Evolutionary conservation across 169 alveolate genomes (phyloP).

Genomic region (Neospora caninum): DNA sequence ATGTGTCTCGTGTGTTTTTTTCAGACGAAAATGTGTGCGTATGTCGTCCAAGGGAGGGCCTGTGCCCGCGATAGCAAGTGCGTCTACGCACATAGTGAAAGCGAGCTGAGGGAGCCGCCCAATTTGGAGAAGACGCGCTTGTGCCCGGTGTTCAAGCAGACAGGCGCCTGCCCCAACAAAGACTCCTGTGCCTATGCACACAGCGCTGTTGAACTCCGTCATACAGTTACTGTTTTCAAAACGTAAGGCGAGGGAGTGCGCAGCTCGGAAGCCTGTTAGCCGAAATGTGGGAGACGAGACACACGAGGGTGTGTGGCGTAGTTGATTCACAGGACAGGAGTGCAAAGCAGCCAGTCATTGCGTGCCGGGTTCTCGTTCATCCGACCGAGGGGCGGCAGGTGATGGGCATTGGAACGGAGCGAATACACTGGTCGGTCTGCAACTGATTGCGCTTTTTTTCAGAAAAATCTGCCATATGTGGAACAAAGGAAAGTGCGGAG

Average conservation of each 20-base stretch:
- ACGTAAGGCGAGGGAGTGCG: constrained; percentile 12
- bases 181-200: constrained; percentile 51
- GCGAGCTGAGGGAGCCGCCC: constrained; percentile 8
- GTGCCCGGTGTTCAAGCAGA: constrained; percentile 30
- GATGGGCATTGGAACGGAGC: too few relatives aligned
- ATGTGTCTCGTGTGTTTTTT: background rate
- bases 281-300: background rate
- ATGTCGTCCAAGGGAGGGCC: constrained; percentile 3
- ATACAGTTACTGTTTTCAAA: constrained; percentile 36
- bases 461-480: constrained; percentile 46
- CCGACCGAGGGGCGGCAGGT: too few relatives aligned
- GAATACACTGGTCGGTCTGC: too few relatives aligned
- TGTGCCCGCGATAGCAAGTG: constrained; percentile 29
- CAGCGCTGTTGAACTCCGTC: constrained; percentile 18
- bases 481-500: constrained; percentile 53
- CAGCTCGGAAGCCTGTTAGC: background rate
- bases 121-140: constrained; percentile 32
- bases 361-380: too few relatives aligned
- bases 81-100: constrained; percentile 18
- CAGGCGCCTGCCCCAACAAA: background rate
- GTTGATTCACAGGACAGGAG: too few relatives aligned
- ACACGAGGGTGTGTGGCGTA: too few relatives aligned
- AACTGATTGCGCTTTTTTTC: background rate
- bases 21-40: constrained; percentile 41
- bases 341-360: too few relatives aligned